phyloP scores from a whole-genome alignment of 257 asterid genomes.

The Thymus mandschuricus region DNA sequence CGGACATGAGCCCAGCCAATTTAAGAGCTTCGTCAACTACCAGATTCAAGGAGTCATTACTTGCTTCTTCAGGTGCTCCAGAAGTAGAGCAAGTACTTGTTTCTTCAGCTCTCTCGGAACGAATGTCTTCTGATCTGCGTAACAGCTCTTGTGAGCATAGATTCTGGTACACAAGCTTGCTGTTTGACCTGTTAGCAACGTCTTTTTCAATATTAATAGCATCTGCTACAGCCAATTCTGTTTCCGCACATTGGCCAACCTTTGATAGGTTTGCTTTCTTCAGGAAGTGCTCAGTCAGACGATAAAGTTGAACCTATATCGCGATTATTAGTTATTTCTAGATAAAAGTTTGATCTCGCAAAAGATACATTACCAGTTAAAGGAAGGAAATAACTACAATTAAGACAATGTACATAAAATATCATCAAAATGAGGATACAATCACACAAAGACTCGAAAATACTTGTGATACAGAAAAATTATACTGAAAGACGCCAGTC shows the following conservation, averaged over 20 bases:
- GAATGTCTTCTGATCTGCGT: conserved; percentile 58
- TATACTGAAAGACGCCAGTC: not conserved
- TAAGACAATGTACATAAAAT: not conserved
- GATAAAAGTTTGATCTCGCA: not conserved
- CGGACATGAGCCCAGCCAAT: conserved; percentile 84
- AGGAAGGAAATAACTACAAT: conserved; percentile 14
- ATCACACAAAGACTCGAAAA: not conserved
- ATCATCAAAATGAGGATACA: conserved; percentile 21
- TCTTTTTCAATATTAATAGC: conserved; percentile 87
- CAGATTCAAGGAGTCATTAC: conserved; percentile 43
- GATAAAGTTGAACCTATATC: conserved; percentile 89
- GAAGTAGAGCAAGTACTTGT: conserved; percentile 45
- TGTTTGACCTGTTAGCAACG: conserved; percentile 85
- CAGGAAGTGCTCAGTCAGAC: conserved; percentile 84
- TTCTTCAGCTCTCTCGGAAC: conserved; percentile 43
- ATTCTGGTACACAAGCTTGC: conserved; percentile 88
- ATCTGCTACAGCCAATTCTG: conserved; percentile 96
- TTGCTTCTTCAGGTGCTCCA: conserved; percentile 44
- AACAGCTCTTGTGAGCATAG: conserved; percentile 85
- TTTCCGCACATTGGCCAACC: conserved; percentile 72
- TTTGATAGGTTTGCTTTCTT: conserved; percentile 64
- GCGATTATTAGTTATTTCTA: conserved; percentile 22
- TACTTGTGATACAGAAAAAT: conserved; percentile 1
- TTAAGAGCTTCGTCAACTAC: conserved; percentile 76
- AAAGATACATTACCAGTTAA: conserved; percentile 23